phyloP scores from a whole-genome alignment of 176 grass and related monocot species.

The Rhipidocladum racemiflorum region DNA sequence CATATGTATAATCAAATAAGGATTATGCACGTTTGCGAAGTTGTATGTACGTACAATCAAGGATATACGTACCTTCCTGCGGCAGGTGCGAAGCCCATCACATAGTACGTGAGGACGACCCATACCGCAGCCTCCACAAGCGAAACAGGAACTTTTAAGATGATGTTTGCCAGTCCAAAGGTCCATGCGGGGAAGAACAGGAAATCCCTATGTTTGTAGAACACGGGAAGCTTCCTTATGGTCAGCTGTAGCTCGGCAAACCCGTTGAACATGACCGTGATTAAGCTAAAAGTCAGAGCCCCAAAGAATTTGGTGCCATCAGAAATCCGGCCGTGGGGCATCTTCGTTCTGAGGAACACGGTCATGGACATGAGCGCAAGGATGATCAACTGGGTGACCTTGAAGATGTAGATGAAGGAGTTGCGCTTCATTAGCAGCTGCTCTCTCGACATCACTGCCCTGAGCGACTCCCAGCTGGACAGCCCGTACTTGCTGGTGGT shows the following conservation, averaged over 20 bases:
- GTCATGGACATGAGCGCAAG: constrained; percentile 52
- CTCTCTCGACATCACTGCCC: constrained; percentile 46
- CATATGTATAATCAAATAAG: too few species aligned
- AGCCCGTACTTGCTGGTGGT: constrained; percentile 42
- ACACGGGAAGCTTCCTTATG: constrained; percentile 54
- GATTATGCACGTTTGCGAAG: too few species aligned
- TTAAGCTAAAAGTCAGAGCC: constrained; percentile 38
- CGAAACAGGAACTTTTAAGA: constrained; percentile 54
- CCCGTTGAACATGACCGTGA: constrained; percentile 54
- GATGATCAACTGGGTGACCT: constrained; percentile 42
- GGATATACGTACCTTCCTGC: constrained; percentile 43
- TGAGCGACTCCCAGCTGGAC: constrained; percentile 48
- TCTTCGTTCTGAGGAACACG: constrained; percentile 51
- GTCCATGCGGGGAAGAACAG: constrained; percentile 60
- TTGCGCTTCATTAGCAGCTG: constrained; percentile 58
- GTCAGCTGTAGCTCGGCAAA: constrained; percentile 51
- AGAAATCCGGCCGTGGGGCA: constrained; percentile 31
- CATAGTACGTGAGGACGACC: constrained; percentile 57
- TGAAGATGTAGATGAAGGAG: constrained; percentile 62
- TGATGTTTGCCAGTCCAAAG: constrained; percentile 38
- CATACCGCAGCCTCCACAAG: constrained; percentile 47
- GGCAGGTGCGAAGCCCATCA: constrained; percentile 56
- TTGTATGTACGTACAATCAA: not conserved
- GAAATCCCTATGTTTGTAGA: constrained; percentile 66
- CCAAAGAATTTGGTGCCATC: constrained; percentile 45